A percentile compares a stretch with the other conserved stretches of the same genome.
These are phyloP conservation scores for Mortierella sp. DNA, from an alignment of 371 early-diverging fungal species.

Conservation along the genomic window DNA sequence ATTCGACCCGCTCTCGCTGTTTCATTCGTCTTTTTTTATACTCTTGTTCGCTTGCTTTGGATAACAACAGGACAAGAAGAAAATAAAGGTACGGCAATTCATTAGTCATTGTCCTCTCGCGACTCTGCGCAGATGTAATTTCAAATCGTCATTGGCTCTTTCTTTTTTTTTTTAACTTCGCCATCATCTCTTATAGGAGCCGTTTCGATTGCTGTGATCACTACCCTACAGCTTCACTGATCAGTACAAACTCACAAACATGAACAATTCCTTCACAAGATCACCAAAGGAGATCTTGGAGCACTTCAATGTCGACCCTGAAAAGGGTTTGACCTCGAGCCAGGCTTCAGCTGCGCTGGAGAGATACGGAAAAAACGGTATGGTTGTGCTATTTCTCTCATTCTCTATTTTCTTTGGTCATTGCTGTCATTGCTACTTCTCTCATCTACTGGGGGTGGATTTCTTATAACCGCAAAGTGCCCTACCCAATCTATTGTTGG, in stretches of 20 bases:
- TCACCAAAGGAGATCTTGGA: constrained; percentile 76
- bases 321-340: constrained; percentile 68
- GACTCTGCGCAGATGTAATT: background rate
- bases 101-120: background rate
- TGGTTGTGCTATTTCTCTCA: constrained; percentile 4
- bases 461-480: background rate
- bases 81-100: background rate
- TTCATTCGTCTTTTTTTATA: background rate
- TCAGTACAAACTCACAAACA: constrained; percentile 40
- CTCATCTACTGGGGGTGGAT: background rate
- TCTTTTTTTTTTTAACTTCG: background rate
- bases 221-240: background rate
- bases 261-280: constrained; percentile 78
- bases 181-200: constrained; percentile 2
- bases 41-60: background rate
- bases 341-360: constrained; percentile 70
- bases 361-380: constrained; percentile 85
- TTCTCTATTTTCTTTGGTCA: background rate
- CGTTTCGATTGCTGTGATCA: background rate
- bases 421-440: background rate
- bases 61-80: background rate
- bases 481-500: background rate
- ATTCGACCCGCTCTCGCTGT: background rate
- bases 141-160: background rate
- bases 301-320: constrained; percentile 70